phyloP scores from a whole-genome alignment of 306 rosid species.

The Heteromeles arbutifolia region DNA sequence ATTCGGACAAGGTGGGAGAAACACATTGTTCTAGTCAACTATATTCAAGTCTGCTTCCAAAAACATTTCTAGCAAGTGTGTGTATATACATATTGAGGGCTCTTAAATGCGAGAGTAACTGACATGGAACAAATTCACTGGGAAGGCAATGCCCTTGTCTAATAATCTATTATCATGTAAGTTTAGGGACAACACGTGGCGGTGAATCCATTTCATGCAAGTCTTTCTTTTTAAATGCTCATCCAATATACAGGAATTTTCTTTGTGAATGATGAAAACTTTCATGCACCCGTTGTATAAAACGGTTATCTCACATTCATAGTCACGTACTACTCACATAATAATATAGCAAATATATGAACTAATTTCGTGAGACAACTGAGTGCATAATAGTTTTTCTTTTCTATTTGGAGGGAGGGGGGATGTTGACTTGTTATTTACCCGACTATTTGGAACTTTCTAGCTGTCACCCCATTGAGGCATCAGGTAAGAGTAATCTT shows the following conservation, averaged over 20 bases:
- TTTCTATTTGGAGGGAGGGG: background rate
- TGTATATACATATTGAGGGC: background rate
- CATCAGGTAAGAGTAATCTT: constrained; percentile 21
- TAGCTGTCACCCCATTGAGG: constrained; percentile 5
- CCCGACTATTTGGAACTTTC: constrained; percentile 10
- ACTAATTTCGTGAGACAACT: no score
- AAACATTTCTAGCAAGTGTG: background rate
- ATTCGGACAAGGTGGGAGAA: no score
- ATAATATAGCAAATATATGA: background rate
- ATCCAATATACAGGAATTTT: background rate
- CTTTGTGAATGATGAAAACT: no score
- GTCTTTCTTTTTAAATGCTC: background rate
- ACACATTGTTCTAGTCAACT: background rate
- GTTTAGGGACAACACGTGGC: no score
- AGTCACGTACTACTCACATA: background rate
- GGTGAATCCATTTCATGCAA: no score
- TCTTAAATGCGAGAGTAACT: background rate
- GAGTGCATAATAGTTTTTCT: background rate
- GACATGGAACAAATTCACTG: background rate
- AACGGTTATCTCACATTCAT: no score
- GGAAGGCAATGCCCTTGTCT: no score
- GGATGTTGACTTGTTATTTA: background rate
- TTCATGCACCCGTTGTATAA: no score
- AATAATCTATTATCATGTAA: background rate
- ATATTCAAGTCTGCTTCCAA: background rate